These are phyloP conservation scores for Rutidosis leptorrhynchoides DNA, from an alignment of 129 eudicot genomes.

Conservation along the genomic window DNA sequence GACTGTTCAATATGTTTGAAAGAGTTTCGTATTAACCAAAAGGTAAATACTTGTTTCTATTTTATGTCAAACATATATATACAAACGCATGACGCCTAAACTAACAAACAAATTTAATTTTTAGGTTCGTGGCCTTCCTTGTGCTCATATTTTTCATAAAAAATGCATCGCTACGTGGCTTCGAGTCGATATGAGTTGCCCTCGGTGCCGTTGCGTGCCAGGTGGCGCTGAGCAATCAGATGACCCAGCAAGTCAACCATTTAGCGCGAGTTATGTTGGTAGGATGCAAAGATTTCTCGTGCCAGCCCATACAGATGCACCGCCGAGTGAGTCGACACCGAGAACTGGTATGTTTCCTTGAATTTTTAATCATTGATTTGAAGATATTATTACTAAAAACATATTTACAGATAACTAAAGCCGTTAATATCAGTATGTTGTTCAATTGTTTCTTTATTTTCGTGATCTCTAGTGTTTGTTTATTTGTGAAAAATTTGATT, in stretches of 20 bases:
- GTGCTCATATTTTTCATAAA: conserved; percentile 93
- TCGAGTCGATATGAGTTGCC: conserved; percentile 73
- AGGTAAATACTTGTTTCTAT: conserved; percentile 44
- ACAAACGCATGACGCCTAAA: neutral
- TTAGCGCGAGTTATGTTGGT: conserved; percentile 58
- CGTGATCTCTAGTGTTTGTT: too few relatives aligned
- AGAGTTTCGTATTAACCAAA: conserved; percentile 82
- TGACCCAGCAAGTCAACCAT: conserved; percentile 53
- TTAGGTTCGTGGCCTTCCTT: conserved; percentile 94
- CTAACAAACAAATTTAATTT: conserved; percentile 11
- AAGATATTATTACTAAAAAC: too few relatives aligned
- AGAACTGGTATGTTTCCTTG: too few relatives aligned
- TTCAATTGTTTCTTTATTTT: too few relatives aligned
- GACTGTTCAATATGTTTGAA: conserved; percentile 97
- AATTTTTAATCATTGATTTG: too few relatives aligned
- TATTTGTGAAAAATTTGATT: too few relatives aligned
- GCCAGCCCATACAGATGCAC: conserved; percentile 45
- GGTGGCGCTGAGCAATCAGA: conserved; percentile 49
- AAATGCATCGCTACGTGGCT: conserved; percentile 98
- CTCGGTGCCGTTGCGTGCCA: conserved; percentile 78
- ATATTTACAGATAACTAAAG: too few relatives aligned
- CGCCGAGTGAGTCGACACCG: too few relatives aligned
- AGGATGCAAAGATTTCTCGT: conserved; percentile 72
- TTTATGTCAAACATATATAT: neutral
- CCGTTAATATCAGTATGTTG: too few relatives aligned